Evolutionary conservation across 2,329 filamentous ascomycete genomes (phyloP).

Genomic region (Claviceps purpurea): DNA sequence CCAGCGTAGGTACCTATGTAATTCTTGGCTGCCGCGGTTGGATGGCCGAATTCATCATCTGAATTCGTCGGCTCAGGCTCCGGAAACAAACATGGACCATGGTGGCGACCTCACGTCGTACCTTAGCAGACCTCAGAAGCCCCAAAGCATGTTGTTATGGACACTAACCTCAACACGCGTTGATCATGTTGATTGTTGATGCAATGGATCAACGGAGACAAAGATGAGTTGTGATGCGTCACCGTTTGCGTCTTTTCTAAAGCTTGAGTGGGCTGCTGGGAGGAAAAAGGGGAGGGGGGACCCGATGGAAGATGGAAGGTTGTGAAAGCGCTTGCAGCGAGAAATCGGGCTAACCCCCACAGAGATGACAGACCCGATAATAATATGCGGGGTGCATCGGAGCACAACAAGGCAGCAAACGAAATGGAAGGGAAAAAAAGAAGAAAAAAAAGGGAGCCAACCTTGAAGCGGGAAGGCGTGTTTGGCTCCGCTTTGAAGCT

Average conservation of each 20-base stretch:
- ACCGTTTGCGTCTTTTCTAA: neutral
- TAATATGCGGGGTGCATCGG: neutral
- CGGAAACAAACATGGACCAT: neutral
- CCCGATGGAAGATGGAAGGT: no score
- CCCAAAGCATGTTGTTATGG: slow-evolving; percentile 4
- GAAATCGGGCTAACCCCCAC: no score
- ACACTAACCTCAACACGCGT: neutral
- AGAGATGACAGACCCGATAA: neutral
- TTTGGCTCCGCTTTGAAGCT: no score
- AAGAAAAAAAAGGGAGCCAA: neutral
- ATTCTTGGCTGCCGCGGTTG: neutral
- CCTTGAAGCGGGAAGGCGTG: no score
- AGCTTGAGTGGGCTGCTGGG: neutral
- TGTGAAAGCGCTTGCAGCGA: no score
- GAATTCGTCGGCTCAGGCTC: neutral
- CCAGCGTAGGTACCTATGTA: neutral
- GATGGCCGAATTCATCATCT: neutral
- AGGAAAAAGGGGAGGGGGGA: neutral
- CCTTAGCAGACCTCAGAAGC: slow-evolving; percentile 2
- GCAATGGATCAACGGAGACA: neutral
- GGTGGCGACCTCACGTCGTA: neutral
- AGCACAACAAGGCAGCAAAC: neutral
- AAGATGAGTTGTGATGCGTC: neutral
- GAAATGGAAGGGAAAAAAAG: neutral
- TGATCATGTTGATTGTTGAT: no score